phyloP scores from a whole-genome alignment of 345 rosid genomes.

The Gossypium stocksii region DNA sequence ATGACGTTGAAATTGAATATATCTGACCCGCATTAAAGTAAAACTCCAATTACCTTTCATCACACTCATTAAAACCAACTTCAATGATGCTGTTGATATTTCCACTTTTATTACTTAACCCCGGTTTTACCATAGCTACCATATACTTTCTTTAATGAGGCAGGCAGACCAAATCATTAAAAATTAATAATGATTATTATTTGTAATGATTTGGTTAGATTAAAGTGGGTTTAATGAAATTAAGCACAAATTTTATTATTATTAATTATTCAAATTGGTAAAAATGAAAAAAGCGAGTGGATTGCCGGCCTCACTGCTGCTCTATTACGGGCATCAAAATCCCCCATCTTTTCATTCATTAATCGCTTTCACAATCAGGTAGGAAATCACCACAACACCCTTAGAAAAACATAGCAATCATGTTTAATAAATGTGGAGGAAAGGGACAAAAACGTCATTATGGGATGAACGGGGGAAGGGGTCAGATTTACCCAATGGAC shows the following conservation, averaged over 20 bases:
- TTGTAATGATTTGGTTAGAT: neutral
- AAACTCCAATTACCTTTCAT: neutral
- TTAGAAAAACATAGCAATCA: neutral
- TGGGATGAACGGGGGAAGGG: constrained; percentile 18
- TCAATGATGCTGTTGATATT: neutral
- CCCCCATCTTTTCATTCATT: neutral
- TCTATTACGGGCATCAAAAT: constrained; percentile 14
- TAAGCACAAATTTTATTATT: neutral
- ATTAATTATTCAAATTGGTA: neutral
- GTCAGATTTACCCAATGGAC: constrained; percentile 20
- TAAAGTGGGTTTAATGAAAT: neutral
- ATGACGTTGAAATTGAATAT: neutral
- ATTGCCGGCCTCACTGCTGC: constrained; percentile 1
- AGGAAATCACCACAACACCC: constrained; percentile 5
- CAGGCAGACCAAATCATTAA: constrained; percentile 1
- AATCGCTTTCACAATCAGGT: constrained; percentile 13
- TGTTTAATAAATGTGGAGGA: neutral
- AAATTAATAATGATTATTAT: neutral
- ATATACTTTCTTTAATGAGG: neutral
- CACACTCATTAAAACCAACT: too few species aligned
- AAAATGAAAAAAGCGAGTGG: neutral
- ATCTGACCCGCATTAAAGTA: neutral
- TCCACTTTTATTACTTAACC: neutral
- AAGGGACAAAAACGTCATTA: constrained; percentile 20
- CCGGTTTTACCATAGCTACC: too few species aligned